Base-by-base conservation (phyloP, 1,139 yeast genomes). In the Yamadazyma pseudoaaseri region DNA sequence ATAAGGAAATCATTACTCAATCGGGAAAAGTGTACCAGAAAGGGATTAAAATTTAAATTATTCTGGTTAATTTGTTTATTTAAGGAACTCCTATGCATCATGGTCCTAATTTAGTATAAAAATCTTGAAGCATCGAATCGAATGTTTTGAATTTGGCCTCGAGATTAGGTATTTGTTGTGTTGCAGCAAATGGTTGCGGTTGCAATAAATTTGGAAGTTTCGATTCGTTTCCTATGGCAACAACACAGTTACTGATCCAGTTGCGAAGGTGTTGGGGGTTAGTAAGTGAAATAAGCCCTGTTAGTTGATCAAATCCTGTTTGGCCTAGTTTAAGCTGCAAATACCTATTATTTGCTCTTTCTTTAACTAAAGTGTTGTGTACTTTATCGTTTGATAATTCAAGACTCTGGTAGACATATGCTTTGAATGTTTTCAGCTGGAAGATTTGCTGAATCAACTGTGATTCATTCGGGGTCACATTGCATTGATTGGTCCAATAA, bases 241-340 rank as follows among this genome's bases (percentile, higher is more conserved):
- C 15, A 5, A 21, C 9, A 10, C 26, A 21, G 5, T 15, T 15
- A 8, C 17, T 5, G 12, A 32, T 11, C 40, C 40, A 37, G 7
- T 16, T 22, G 3, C 30, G 16, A 3, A 37, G 26, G 11, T 26
- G 26, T 8, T 29, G 20, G 6, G 30, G 33, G 15, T 36, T 21
- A 4, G 12, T 16, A 4, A 36, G 4, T 3, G 30, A 31, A 6
- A 38, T 13, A 16, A 34, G 27, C 11, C 38, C 43, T 9, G 42
- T 31, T n/a, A 30, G 17, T 25, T 44, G 48, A 23, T 42, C 38
- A 31, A 44, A 44, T 10, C 39, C 44, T 1, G 36, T 27, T 18
- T 33, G 29, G 10, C 47, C 44, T 8, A 37, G 13, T 30, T 38
- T 43, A 2, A 40, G 24, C 24, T 36, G 26, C 10, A 36, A 10